A percentile compares a stretch with the other conserved stretches of the same genome.
These are phyloP conservation scores for Ettlia oleoabundans DNA, from an alignment of 139 green algal genomes.

Conservation along the genomic window DNA sequence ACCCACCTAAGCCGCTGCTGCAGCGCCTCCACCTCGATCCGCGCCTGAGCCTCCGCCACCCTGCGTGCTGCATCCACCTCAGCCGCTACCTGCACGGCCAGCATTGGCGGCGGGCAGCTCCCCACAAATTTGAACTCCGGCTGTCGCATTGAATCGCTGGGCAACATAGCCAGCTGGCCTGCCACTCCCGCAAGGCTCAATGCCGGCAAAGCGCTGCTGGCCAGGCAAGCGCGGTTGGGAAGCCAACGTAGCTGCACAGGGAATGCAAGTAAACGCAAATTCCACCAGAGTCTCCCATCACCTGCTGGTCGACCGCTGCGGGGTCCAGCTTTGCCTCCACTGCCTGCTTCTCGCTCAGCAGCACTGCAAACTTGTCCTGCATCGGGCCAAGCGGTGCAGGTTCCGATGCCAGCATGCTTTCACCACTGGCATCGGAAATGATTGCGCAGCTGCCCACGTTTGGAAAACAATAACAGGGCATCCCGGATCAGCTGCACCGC, in stretches of 20 bases:
- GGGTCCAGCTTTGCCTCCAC: constrained; percentile 38
- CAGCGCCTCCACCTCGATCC: constrained; percentile 48
- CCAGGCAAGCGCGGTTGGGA: too few relatives aligned
- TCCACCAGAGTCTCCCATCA: not conserved
- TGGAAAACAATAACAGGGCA: too few relatives aligned
- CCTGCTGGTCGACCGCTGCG: constrained; percentile 25
- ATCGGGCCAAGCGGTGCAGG: not conserved
- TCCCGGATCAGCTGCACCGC: too few relatives aligned
- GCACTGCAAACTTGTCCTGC: constrained; percentile 14
- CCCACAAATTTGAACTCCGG: too few relatives aligned
- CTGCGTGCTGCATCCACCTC: constrained; percentile 3
- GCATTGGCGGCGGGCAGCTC: too few relatives aligned
- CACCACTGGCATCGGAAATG: not conserved
- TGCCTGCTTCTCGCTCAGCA: constrained; percentile 31
- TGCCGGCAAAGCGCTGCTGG: too few relatives aligned
- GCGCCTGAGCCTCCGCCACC: constrained; percentile 40
- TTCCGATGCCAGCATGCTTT: not conserved
- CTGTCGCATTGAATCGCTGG: too few relatives aligned
- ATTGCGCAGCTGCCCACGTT: too few relatives aligned
- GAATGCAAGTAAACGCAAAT: too few relatives aligned
- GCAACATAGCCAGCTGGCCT: not conserved
- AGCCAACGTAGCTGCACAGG: too few relatives aligned
- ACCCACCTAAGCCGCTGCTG: constrained; percentile 28
- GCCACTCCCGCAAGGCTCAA: not conserved
- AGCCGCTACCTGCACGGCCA: not conserved